Evolutionary conservation across 208 protist genomes (phyloP), one percentile per base, ranked within the genome.

Genomic region (Wallacemonas collosoma): DNA sequence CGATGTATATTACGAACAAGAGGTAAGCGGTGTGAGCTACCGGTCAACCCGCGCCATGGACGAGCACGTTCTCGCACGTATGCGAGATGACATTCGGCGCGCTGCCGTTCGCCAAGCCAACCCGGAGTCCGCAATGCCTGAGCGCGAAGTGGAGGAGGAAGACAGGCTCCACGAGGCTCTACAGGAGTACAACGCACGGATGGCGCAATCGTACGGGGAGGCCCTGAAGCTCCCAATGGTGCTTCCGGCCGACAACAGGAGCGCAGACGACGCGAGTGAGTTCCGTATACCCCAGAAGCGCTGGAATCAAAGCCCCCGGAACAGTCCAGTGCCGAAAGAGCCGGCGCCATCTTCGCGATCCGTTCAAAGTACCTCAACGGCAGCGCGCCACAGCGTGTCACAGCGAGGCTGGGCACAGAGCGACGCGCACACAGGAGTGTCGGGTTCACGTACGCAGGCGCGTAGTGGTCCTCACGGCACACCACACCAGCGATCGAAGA

Each of bases 41-140:
- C 55, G 72, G 5, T 75, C 62, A 43, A 92, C 87, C 0, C 65
- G 79, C 26, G 89, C 83, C 72, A 86, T 83, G 79, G 76, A 85
- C 58, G 63, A 81, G 26, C 87, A 92, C 80, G 70, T 92, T 1
- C 74, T 80, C 9, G 76, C 80, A 17, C 83, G 87, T 26, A 77
- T 87, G 15, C 73, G 87, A 64, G 76, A 71, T 2, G 77, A 88
- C 61, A 15, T 80, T 36, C 57, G 61, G 14, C 76, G 86, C 11
- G 72, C 74, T 11, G 51, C 66, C 55, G 68, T 75, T 67, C 82
- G 80, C 1, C 55, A 72, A 26, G 60, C 73, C 5, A 80, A 84
- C 48, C 77, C 82, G 2, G 70, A 77, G 0, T 86, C 76, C 15
- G 82, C 63, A n/a, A 81, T 81, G 2, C 82, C 82, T 2, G 57